Evolutionary conservation across 352 stramenopile genomes (phyloP), one percentile per base, ranked within the genome.

Genomic region (Pythium rhizo-oryzae): DNA sequence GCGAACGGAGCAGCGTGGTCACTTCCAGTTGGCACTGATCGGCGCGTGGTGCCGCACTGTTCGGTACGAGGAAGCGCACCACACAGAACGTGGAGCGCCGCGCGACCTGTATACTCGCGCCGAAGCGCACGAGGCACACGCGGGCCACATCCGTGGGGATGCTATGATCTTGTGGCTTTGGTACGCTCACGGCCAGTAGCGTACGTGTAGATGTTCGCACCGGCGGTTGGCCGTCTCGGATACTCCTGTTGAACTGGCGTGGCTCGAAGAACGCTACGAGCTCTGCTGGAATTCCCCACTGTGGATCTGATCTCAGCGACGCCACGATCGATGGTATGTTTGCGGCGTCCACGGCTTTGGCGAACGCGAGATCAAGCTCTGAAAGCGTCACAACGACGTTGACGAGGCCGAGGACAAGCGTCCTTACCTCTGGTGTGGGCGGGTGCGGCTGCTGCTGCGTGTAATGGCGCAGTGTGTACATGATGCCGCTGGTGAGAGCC

Each of bases 21-120:
- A 59, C 52, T 46, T 59, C 52, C 18, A 59, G 52, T 59, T 19
- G 52, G 28, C 52, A 59, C 33, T 59, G 24, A 13, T 59, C 52
- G 9, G 33, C 52, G 13, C 16, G 49, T 9, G 6, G 8, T 11
- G 52, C 52, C 9, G 1, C 18, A 25, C 43, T 28, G 25, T 59
- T 16, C 23, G 52, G 52, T 2, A 59, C 52, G 6, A 59, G 25
- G 28, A 59, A 59, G n/a, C 52, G 52, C 24, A 59, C 52, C 8
- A 59, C 33, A 19, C 30, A 59, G 21, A 59, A 59, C 28, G 41
- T 5, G 12, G 28, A 28, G 33, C 52, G 52, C 13, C 52, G 2
- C 28, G 33, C 33, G 30, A 44, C 30, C 18, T 46, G 8, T 1
- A 44, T 19, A 25, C 30, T 59, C 15, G n/a, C 52, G 23, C 52